A percentile compares a stretch with the other conserved stretches of the same genome.
phyloP scores from a whole-genome alignment of 257 asterid species.

The Solanum sejunctum region DNA sequence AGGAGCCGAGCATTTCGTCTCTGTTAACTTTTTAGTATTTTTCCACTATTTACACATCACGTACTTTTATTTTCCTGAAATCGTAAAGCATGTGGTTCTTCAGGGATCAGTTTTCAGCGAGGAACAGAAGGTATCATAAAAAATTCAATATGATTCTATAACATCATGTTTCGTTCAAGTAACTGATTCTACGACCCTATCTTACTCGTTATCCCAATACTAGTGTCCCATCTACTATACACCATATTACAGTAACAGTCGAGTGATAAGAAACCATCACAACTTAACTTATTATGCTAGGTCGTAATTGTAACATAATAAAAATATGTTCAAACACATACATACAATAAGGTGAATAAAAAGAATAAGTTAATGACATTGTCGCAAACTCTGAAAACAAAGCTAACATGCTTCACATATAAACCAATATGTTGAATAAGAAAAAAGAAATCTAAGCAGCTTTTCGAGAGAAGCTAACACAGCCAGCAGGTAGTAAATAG shows the following conservation, averaged over 20 bases:
- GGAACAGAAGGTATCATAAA: not conserved
- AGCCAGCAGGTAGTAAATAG: not conserved
- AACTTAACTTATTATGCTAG: not conserved
- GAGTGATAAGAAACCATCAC: not conserved
- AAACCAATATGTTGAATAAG: not conserved
- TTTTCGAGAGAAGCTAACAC: not conserved
- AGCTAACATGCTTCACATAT: not conserved
- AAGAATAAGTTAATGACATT: not conserved
- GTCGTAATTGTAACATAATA: not conserved
- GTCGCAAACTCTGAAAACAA: not conserved
- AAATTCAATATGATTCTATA: not conserved
- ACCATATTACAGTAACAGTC: not conserved
- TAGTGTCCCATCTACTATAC: not conserved
- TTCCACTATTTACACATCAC: not conserved
- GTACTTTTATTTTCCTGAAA: not conserved
- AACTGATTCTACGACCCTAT: not conserved
- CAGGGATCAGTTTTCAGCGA: not conserved
- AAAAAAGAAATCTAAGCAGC: not conserved
- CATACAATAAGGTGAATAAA: not conserved
- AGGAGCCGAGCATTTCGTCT: not conserved
- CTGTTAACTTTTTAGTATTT: not conserved
- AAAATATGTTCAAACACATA: not conserved
- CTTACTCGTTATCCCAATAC: not conserved
- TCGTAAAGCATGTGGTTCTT: not conserved
- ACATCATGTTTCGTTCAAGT: not conserved